Evolutionary conservation across 805 yeast genomes (phyloP).

Genomic region (Citeromyces matritensis): DNA sequence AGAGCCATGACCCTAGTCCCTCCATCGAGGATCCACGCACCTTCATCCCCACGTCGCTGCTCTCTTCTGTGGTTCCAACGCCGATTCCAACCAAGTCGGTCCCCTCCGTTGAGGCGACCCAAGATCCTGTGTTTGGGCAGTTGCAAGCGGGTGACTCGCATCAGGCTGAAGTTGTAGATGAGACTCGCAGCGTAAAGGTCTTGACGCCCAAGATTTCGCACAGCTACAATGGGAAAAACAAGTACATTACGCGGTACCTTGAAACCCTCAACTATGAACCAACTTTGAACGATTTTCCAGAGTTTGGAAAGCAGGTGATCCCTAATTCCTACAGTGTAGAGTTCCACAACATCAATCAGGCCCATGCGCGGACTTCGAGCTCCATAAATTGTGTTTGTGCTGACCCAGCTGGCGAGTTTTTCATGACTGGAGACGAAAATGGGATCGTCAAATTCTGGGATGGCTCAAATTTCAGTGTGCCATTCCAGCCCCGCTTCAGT

Average conservation of each 20-base stretch:
- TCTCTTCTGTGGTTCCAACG: too few relatives aligned
- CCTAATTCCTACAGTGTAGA: neutral
- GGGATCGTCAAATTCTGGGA: slow-evolving; percentile 78
- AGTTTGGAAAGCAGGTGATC: slow-evolving; percentile 37
- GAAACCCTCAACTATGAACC: slow-evolving; percentile 39
- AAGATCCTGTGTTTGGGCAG: slow-evolving; percentile 30
- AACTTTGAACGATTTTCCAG: slow-evolving; percentile 40
- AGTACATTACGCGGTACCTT: slow-evolving; percentile 43
- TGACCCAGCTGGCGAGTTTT: slow-evolving; percentile 46
- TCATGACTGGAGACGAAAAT: slow-evolving; percentile 65
- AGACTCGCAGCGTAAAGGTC: slow-evolving; percentile 1
- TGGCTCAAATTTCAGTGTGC: slow-evolving; percentile 37
- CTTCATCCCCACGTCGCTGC: too few relatives aligned
- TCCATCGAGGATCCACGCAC: too few relatives aligned
- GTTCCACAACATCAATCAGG: slow-evolving; percentile 31
- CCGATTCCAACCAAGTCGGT: too few relatives aligned
- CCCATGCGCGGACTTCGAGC: slow-evolving; percentile 48
- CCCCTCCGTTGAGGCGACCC: slow-evolving; percentile 20
- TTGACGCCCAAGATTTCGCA: slow-evolving; percentile 13
- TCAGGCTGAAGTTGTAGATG: slow-evolving; percentile 1
- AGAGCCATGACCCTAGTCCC: too few relatives aligned
- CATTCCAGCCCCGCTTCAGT: slow-evolving; percentile 30
- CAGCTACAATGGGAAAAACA: slow-evolving; percentile 57
- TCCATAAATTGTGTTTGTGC: slow-evolving; percentile 41
- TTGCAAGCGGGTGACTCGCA: slow-evolving; percentile 9